Evolutionary conservation across 1,284 basidiomycete genomes (phyloP).

Genomic region (Papiliotrema flavescens): DNA sequence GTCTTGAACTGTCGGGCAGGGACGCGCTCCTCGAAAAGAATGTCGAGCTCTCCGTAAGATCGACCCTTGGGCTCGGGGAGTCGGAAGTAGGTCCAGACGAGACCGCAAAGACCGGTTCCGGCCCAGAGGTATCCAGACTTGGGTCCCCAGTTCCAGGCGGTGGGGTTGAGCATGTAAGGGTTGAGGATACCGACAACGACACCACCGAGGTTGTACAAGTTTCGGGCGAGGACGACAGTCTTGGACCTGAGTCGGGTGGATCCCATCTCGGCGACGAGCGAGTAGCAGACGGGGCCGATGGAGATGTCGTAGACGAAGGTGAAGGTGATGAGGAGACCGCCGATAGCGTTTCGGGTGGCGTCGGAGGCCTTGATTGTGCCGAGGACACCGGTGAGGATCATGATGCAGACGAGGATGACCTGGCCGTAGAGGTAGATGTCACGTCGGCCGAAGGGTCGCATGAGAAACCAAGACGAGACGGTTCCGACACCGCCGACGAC

Average conservation of each 20-base stretch:
- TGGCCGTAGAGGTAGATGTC: slow-evolving; percentile 40
- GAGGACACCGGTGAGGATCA: slow-evolving; percentile 9
- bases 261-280: slow-evolving; percentile 39
- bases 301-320: slow-evolving; percentile 20
- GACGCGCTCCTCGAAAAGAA: slow-evolving; percentile 37
- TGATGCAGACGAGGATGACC: neutral
- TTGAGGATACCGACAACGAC: slow-evolving; percentile 47
- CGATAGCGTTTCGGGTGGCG: slow-evolving; percentile 8
- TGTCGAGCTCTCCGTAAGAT: slow-evolving; percentile 20
- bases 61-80: slow-evolving; percentile 36
- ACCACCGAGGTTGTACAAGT: slow-evolving; percentile 48
- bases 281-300: slow-evolving; percentile 20
- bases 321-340: slow-evolving; percentile 19
- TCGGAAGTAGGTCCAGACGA: slow-evolving; percentile 25
- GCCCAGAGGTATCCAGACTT: slow-evolving; percentile 39
- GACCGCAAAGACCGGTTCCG: slow-evolving; percentile 11
- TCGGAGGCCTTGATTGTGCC: slow-evolving; percentile 1
- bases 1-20: slow-evolving; percentile 35
- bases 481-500: slow-evolving; percentile 26
- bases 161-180: slow-evolving; percentile 52
- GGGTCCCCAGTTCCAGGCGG: slow-evolving; percentile 50
- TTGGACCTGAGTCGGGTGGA: slow-evolving; percentile 50
- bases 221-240: slow-evolving; percentile 48
- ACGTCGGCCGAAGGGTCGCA: slow-evolving; percentile 45
- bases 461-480: slow-evolving; percentile 42